These are phyloP conservation scores for Rhazya stricta DNA, from an alignment of 257 asterid species.

Conservation along the genomic window DNA sequence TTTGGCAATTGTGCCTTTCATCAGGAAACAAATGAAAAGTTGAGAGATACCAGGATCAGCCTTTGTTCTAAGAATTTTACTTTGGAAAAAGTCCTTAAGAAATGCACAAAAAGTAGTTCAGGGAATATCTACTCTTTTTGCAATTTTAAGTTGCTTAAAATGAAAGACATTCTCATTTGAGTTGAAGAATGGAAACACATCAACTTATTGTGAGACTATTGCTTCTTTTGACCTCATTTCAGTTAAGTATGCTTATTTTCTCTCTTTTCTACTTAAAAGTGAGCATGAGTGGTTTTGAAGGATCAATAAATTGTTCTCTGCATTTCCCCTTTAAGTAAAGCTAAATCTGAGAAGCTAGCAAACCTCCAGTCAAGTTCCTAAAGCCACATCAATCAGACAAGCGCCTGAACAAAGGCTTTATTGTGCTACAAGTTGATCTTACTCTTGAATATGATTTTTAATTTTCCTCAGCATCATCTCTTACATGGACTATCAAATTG, in stretches of 20 bases:
- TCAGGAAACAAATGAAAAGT: not conserved
- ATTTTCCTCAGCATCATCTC: not conserved
- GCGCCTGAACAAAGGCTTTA: not conserved
- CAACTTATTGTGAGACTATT: not conserved
- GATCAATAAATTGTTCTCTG: not conserved
- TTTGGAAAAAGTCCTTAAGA: not conserved
- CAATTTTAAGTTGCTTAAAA: not conserved
- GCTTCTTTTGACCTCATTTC: not conserved
- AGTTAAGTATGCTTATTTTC: not conserved
- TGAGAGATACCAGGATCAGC: not conserved
- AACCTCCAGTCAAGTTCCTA: not conserved
- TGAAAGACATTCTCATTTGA: not conserved
- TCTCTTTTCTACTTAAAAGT: not conserved
- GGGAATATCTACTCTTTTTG: not conserved
- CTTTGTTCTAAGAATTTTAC: not conserved
- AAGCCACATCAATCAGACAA: not conserved
- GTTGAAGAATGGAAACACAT: not conserved
- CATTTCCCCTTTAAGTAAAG: not conserved
- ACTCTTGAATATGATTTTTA: not conserved
- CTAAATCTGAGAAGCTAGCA: not conserved
- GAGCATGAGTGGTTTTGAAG: not conserved
- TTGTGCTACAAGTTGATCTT: not conserved
- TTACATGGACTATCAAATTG: not conserved
- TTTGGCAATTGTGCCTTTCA: not conserved
- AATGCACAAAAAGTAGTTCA: no score